Conservation (phyloP, 805 yeast genomes). For the Teunomyces aglyptinius region DNA sequence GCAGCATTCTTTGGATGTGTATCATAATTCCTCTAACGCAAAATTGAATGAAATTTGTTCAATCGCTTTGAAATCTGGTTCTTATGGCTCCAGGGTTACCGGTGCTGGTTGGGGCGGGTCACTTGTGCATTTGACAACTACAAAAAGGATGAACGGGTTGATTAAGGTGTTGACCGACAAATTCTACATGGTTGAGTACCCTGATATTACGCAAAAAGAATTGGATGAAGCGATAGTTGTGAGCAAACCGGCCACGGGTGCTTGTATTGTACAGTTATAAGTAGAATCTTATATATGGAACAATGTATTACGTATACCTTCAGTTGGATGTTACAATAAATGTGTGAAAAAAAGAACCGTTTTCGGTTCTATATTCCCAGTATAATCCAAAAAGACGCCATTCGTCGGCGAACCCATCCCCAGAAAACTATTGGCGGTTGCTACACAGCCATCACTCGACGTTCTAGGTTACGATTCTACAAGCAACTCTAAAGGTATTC, state of each 20-base stretch:
- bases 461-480: not conserved
- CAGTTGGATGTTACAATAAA: no score
- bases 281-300: not conserved
- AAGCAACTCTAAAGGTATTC: not conserved
- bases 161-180: slow-evolving; percentile 45
- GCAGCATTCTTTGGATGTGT: slow-evolving; percentile 49
- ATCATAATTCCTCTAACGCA: slow-evolving; percentile 54
- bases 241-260: slow-evolving; percentile 57
- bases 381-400: no score
- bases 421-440: not conserved
- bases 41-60: slow-evolving; percentile 53
- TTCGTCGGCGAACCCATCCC: no score
- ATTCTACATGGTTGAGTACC: slow-evolving; percentile 51
- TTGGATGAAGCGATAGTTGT: slow-evolving; percentile 52
- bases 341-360: no score
- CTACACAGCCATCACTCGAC: not conserved
- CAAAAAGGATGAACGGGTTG: slow-evolving; percentile 37
- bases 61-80: slow-evolving; percentile 55
- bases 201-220: slow-evolving; percentile 44
- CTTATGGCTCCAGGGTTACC: slow-evolving; percentile 67
- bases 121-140: slow-evolving; percentile 59
- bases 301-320: no score
- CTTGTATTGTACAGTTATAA: slow-evolving; percentile 23
- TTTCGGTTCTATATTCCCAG: no score
- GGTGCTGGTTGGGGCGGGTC: slow-evolving; percentile 84